Conservation (phyloP, 352 stramenopile genomes). For the Aphanomyces cochlioides region DNA sequence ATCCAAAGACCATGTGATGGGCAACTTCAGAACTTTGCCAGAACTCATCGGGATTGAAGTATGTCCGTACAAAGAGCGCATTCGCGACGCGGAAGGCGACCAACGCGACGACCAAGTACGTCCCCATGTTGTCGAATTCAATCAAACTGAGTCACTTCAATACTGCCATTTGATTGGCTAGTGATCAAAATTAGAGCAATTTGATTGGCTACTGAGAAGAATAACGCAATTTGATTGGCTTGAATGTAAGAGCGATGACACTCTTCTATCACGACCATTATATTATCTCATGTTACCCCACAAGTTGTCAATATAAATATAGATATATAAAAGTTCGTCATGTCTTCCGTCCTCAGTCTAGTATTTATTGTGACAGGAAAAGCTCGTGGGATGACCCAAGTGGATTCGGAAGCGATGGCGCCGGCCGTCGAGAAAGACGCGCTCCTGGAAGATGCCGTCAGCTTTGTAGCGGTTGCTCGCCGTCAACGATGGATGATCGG, state of each 20-base stretch:
- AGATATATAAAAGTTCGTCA: too few relatives aligned
- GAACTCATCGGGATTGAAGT: slow-evolving; percentile 87
- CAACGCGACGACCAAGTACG: slow-evolving; percentile 31
- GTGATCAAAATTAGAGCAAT: background rate
- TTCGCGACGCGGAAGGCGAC: slow-evolving; percentile 71
- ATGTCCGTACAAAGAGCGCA: slow-evolving; percentile 76
- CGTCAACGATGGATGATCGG: slow-evolving; percentile 50
- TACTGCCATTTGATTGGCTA: background rate
- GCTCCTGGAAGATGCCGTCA: slow-evolving; percentile 11
- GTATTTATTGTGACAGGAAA: background rate
- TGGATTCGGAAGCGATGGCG: too few relatives aligned
- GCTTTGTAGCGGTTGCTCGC: background rate
- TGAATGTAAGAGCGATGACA: background rate
- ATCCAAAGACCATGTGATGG: slow-evolving; percentile 81
- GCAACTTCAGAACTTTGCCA: slow-evolving; percentile 87
- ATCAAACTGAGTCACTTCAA: slow-evolving; percentile 15
- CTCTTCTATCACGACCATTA: too few relatives aligned
- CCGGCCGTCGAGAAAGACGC: background rate
- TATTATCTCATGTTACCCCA: too few relatives aligned
- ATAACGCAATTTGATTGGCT: background rate
- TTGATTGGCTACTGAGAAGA: background rate
- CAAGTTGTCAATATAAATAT: too few relatives aligned
- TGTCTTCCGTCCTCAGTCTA: background rate
- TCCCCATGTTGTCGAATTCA: background rate
- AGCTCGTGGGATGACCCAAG: too few relatives aligned